A percentile compares a stretch with the other conserved stretches of the same genome.
Conservation (phyloP, 2,329 filamentous ascomycete genomes). For the Aureobasidium uvarum region DNA sequence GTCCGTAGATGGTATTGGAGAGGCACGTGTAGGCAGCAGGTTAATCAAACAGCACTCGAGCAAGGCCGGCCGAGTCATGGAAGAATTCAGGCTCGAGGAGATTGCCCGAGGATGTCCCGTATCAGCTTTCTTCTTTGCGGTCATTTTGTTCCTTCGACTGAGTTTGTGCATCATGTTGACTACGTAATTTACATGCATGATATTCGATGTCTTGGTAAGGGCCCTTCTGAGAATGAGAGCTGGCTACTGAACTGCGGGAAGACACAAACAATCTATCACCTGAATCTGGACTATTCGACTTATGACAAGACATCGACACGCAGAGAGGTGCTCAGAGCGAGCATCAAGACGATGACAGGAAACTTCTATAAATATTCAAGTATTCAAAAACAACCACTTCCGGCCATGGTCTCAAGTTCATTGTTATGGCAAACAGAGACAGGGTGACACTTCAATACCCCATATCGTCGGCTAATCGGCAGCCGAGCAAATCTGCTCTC, state of each 20-base stretch:
- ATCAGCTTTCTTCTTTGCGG: not conserved
- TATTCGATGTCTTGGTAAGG: too few relatives aligned
- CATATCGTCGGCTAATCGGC: conserved; percentile 15
- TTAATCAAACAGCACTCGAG: not conserved
- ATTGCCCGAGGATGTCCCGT: not conserved
- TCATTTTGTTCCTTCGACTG: not conserved
- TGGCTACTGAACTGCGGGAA: too few relatives aligned
- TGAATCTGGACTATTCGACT: too few relatives aligned
- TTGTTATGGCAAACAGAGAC: not conserved
- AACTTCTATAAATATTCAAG: too few relatives aligned
- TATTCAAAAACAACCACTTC: too few relatives aligned
- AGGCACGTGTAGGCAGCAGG: not conserved
- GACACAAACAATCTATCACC: too few relatives aligned
- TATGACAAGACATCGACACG: too few relatives aligned
- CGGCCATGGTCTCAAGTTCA: too few relatives aligned
- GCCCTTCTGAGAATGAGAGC: too few relatives aligned
- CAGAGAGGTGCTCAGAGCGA: too few relatives aligned
- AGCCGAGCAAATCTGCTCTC: not conserved
- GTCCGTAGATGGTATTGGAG: not conserved
- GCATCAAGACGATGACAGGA: too few relatives aligned
- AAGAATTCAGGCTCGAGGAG: not conserved
- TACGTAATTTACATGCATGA: not conserved
- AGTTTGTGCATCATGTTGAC: not conserved
- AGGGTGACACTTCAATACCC: not conserved
- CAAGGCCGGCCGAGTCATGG: not conserved